Conservation (phyloP, 768 basidiomycete species). For the Cystobasidium ongulense region DNA sequence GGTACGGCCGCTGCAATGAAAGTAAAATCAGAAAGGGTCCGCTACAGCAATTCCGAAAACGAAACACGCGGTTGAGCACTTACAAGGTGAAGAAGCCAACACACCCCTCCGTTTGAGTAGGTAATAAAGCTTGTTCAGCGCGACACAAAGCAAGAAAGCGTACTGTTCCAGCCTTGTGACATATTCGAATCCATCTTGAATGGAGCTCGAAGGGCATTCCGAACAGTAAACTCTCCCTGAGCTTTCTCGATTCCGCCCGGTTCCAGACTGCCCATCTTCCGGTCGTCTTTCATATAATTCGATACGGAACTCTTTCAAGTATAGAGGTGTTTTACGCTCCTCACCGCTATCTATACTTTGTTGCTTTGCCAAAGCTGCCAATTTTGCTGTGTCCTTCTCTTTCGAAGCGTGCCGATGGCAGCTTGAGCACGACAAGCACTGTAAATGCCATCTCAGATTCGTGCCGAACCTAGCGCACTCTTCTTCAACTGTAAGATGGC, state of each 20-base stretch:
- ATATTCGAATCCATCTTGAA: conserved; percentile 66
- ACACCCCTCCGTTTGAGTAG: conserved; percentile 80
- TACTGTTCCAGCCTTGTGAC: conserved; percentile 95
- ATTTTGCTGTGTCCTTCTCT: conserved; percentile 53
- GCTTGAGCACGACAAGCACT: conserved; percentile 73
- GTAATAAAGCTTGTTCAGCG: conserved; percentile 78
- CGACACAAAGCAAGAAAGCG: conserved; percentile 91
- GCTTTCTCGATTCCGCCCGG: background rate
- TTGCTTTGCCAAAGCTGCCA: conserved; percentile 44
- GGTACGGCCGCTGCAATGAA: conserved; percentile 41
- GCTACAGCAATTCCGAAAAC: background rate
- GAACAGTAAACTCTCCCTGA: conserved; percentile 57
- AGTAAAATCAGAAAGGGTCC: conserved; percentile 12
- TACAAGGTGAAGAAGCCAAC: conserved; percentile 71
- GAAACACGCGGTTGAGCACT: background rate
- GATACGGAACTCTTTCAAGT: conserved; percentile 33
- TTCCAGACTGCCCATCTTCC: background rate
- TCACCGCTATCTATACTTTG: background rate
- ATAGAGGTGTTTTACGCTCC: background rate
- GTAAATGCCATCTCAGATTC: conserved; percentile 94
- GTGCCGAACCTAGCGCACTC: conserved; percentile 91
- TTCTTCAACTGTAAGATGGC: conserved; percentile 85
- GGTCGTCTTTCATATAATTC: background rate
- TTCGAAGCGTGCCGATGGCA: conserved; percentile 64
- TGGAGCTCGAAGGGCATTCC: conserved; percentile 48